Evolutionary conservation across 2,329 filamentous ascomycete genomes (phyloP).

Genomic region (Metarhizium album): DNA sequence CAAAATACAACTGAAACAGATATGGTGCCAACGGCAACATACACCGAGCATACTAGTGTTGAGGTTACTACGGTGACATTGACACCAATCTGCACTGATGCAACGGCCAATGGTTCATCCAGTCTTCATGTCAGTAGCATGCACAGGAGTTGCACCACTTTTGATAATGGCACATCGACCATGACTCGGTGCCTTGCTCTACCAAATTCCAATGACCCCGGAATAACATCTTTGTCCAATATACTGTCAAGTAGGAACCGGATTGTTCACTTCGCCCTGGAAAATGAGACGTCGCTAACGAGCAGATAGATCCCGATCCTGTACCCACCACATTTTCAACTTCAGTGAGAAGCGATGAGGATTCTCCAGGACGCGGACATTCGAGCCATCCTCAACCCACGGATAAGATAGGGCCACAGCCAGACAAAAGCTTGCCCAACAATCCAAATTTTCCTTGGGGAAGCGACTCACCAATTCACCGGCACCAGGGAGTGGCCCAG

Average conservation of each 20-base stretch:
- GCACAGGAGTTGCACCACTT: background rate
- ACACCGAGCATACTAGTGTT: background rate
- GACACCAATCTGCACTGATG: background rate
- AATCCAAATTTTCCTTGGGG: constrained; percentile 27
- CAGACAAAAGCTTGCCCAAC: constrained; percentile 14
- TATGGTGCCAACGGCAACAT: background rate
- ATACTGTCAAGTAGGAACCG: background rate
- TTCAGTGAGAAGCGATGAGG: constrained; percentile 5
- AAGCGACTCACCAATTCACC: constrained; percentile 23
- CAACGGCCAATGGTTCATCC: background rate
- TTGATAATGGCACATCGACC: background rate
- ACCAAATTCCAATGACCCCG: background rate
- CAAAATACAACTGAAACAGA: background rate
- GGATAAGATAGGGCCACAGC: background rate
- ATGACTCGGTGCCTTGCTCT: background rate
- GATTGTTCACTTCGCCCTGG: background rate
- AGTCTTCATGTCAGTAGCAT: background rate
- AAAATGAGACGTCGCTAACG: background rate
- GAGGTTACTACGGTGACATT: background rate
- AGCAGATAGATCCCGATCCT: background rate
- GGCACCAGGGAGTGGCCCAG: constrained; percentile 20
- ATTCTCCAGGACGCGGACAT: constrained; percentile 1
- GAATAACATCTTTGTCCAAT: background rate
- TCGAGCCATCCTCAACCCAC: constrained; percentile 12
- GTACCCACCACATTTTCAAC: constrained; percentile 7